Evolutionary conservation across 257 asterid genomes (phyloP), one percentile per base, ranked within the genome.

Genomic region (Misopates orontium): DNA sequence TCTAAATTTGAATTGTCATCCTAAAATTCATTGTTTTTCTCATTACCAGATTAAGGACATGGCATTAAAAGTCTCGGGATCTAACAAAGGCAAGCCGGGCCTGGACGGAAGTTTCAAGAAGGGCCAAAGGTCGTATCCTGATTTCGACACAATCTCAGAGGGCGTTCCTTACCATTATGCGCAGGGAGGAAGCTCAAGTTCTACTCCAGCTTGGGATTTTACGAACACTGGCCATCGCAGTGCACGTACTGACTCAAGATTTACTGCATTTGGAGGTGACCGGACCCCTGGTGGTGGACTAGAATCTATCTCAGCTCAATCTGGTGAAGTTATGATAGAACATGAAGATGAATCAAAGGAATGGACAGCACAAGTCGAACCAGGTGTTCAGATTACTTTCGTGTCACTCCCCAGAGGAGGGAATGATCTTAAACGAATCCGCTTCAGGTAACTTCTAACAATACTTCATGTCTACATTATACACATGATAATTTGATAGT

Each of bases 201-300:
- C 95, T 5, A 82, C 96, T 23, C 96, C 97, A 31, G 90, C 96
- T 50, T 87, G 96, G 98, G 87, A 93, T 73, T 89, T 84, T 50
- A 64, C 83, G 0, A 84, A 72, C 64, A 70, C 73, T 7, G 84
- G 81, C 41, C 67, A 73, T 69, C 73, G 68, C 19, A 60, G 78
- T 6, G 17, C 78, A 14, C 71, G 75, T 1, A 80, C 74, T 4
- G 85, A 82, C 62, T 52, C 90, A 3, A 82, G 88, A 42, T 91
- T 86, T 70, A 62, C 61, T 8, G 56, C 79, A 14, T 65, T 47
- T 28, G 80, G 78, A 0, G 82, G 78, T 15, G 83, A 71, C 32
- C 69, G 74, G 53, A 73, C 76, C 21, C 81, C 87, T 4, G 77
- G 78, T 11, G 78, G 78, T 15, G 78, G 87, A 47, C 64, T 57